phyloP scores from a whole-genome alignment of 2,329 filamentous ascomycete species.

The Trichoderma afroharzianum region DNA sequence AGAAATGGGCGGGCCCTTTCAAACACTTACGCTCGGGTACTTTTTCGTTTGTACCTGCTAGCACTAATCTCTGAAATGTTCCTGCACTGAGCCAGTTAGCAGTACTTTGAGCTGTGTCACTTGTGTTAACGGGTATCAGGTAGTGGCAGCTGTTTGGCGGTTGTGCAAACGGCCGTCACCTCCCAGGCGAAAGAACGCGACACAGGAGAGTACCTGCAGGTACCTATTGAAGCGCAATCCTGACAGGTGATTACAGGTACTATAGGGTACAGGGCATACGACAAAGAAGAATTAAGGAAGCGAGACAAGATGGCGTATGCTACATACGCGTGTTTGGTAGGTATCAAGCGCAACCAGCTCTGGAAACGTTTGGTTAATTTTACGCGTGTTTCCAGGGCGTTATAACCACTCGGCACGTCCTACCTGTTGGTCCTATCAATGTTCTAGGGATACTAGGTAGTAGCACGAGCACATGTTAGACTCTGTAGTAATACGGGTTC shows the following conservation, averaged over 20 bases:
- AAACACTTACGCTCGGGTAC: not conserved
- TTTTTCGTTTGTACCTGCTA: not conserved
- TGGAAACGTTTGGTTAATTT: not conserved
- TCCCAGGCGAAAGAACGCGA: not conserved
- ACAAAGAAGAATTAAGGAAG: not conserved
- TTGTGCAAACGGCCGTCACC: not conserved
- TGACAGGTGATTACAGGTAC: not conserved
- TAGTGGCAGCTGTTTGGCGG: not conserved
- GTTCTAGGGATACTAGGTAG: not conserved
- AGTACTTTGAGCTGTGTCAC: not conserved
- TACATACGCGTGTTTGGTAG: not conserved
- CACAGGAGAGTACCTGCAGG: not conserved
- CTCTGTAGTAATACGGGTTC: not conserved
- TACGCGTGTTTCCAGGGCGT: not conserved
- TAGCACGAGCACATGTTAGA: not conserved
- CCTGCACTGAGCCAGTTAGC: not conserved
- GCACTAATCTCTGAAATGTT: not conserved
- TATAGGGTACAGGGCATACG: not conserved
- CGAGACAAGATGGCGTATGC: not conserved
- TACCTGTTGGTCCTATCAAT: not conserved
- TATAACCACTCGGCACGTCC: not conserved
- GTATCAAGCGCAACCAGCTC: not conserved
- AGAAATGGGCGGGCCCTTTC: not conserved
- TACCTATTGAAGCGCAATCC: not conserved
- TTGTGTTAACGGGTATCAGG: not conserved